phyloP scores from a whole-genome alignment of 2,329 filamentous ascomycete genomes.

The Fusarium siculi region DNA sequence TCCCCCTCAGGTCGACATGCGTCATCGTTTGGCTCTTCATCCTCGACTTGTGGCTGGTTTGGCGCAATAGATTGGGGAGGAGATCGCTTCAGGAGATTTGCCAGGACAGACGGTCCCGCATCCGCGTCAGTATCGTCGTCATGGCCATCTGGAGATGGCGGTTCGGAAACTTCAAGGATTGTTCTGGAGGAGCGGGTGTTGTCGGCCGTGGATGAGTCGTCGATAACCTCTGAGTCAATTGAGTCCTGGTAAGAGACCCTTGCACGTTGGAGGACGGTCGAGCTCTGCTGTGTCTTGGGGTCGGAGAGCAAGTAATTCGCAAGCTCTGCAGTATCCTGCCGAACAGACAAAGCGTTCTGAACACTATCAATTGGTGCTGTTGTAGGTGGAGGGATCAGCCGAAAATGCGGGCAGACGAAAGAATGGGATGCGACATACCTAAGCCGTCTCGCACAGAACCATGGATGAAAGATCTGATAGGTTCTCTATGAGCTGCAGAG shows the following conservation, averaged over 20 bases:
- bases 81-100: slow-evolving; percentile 62
- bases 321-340: slow-evolving; percentile 87
- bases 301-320: slow-evolving; percentile 83
- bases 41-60: slow-evolving; percentile 21
- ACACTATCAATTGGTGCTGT: slow-evolving; percentile 71
- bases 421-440: slow-evolving; percentile 54
- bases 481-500: slow-evolving; percentile 64
- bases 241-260: slow-evolving; percentile 46
- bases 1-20: slow-evolving; percentile 18
- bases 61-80: slow-evolving; percentile 54
- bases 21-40: slow-evolving; percentile 15
- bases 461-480: slow-evolving; percentile 77
- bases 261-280: slow-evolving; percentile 58
- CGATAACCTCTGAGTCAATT: slow-evolving; percentile 37
- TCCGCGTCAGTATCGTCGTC: slow-evolving; percentile 29
- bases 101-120: slow-evolving; percentile 55
- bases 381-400: not conserved
- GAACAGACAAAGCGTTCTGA: slow-evolving; percentile 80
- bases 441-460: slow-evolving; percentile 69
- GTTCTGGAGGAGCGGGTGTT: slow-evolving; percentile 54
- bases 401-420: not conserved
- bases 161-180: slow-evolving; percentile 71
- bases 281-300: slow-evolving; percentile 57
- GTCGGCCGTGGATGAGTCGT: slow-evolving; percentile 38
- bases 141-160: slow-evolving; percentile 43